phyloP scores from a whole-genome alignment of 23 red algal species.

The Pyropia haitanensis region DNA sequence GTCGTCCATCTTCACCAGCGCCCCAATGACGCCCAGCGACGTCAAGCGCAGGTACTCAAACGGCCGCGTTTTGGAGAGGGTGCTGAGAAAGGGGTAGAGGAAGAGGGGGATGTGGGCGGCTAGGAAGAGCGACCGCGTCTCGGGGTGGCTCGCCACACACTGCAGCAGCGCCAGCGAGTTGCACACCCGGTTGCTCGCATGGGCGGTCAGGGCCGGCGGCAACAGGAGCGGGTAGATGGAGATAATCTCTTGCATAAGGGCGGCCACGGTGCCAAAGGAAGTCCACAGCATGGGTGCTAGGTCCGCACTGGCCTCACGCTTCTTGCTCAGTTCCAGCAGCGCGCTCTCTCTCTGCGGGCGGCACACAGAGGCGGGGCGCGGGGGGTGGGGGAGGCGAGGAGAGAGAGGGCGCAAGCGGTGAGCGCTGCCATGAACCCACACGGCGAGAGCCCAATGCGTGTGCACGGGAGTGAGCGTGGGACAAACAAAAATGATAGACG shows the following conservation, averaged over 20 bases:
- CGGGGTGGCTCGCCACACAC: conserved; percentile 83
- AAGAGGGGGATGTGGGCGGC: conserved; percentile 95
- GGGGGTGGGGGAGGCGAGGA: no score
- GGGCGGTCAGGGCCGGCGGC: conserved; percentile 87
- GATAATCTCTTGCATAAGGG: conserved; percentile 91
- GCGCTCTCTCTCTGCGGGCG: conserved; percentile 62
- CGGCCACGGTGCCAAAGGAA: conserved; percentile 76
- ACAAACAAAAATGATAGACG: no score
- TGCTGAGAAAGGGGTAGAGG: conserved; percentile 98
- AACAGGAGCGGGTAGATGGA: conserved; percentile 90
- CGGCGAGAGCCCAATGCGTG: no score
- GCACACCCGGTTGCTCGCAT: conserved; percentile 96
- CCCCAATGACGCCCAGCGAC: conserved; percentile 98
- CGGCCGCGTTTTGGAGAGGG: conserved; percentile 90
- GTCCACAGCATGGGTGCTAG: conserved; percentile 96
- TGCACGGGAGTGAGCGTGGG: no score
- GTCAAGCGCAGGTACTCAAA: conserved; percentile 99
- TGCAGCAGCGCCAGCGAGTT: conserved; percentile 95
- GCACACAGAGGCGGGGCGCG: no score
- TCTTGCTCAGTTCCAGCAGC: conserved; percentile 88
- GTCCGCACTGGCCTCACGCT: conserved; percentile 76
- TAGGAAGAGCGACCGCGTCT: conserved; percentile 82
- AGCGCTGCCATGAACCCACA: no score
- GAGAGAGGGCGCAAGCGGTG: no score
- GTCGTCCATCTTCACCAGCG: conserved; percentile 97